Evolutionary conservation across 805 yeast species (phyloP).

Genomic region (Pichia sporocuriosa): DNA sequence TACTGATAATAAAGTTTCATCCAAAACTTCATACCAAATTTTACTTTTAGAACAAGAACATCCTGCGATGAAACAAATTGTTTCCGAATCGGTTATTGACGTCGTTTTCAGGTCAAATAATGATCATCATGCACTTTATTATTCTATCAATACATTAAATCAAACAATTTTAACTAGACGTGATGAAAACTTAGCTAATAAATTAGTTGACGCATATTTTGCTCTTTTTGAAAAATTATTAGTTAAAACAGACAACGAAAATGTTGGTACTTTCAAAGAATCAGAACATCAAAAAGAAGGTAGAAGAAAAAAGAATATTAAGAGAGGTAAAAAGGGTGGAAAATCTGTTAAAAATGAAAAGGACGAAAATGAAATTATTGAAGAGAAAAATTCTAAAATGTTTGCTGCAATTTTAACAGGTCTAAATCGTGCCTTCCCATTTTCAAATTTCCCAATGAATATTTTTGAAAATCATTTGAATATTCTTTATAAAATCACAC

Average conservation of each 20-base stretch:
- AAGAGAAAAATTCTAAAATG: constrained; percentile 78
- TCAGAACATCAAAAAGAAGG: constrained; percentile 49
- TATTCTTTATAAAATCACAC: constrained; percentile 83
- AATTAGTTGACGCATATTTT: constrained; percentile 76
- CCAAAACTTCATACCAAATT: constrained; percentile 78
- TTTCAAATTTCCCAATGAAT: constrained; percentile 65
- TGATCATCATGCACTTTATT: constrained; percentile 85
- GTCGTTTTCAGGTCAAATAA: constrained; percentile 64
- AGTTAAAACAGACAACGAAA: constrained; percentile 53
- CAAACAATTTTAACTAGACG: constrained; percentile 81
- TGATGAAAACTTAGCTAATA: constrained; percentile 78
- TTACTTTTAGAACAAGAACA: constrained; percentile 81
- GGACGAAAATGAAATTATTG: constrained; percentile 54
- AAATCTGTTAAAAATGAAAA: constrained; percentile 62
- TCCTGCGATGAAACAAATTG: constrained; percentile 88
- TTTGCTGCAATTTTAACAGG: constrained; percentile 92
- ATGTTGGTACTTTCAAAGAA: constrained; percentile 33
- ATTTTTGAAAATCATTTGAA: constrained; percentile 71
- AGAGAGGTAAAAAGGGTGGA: constrained; percentile 85
- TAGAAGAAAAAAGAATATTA: constrained; percentile 66
- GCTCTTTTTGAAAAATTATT: constrained; percentile 79
- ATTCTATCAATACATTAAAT: constrained; percentile 79
- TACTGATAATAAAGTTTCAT: constrained; percentile 79
- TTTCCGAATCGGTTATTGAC: constrained; percentile 76
- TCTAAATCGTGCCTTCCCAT: constrained; percentile 93